A percentile compares a stretch with the other conserved stretches of the same genome.
Conservation (phyloP, 495 filamentous ascomycete species). For the Aspergillus nanangensis region DNA sequence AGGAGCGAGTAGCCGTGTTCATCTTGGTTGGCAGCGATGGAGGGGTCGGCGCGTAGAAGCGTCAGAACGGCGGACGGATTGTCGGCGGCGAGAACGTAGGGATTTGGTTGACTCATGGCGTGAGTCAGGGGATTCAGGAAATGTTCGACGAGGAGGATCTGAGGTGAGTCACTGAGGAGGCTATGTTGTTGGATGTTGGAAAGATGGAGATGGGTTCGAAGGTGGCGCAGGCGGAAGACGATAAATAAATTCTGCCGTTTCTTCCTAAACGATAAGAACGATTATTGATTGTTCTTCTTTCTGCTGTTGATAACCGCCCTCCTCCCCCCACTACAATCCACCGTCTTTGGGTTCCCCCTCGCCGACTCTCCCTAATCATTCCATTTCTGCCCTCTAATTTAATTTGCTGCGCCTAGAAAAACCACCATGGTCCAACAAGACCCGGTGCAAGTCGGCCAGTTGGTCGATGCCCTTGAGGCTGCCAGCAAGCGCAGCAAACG, state of each 20-base stretch:
- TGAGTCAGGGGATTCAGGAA: too few species aligned
- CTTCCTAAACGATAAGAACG: too few species aligned
- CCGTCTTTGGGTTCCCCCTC: too few species aligned
- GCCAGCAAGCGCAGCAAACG: slow-evolving; percentile 45
- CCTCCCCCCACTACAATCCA: too few species aligned
- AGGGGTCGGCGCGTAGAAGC: slow-evolving; percentile 61
- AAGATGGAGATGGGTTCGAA: background rate
- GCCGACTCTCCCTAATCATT: too few species aligned
- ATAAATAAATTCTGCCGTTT: too few species aligned
- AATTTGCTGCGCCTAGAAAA: too few species aligned
- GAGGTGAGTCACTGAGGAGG: slow-evolving; percentile 10
- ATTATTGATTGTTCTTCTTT: too few species aligned
- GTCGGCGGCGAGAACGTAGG: slow-evolving; percentile 75
- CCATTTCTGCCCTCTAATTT: too few species aligned
- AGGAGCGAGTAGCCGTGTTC: slow-evolving; percentile 85
- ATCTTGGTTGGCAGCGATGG: slow-evolving; percentile 66
- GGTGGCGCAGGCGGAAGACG: too few species aligned
- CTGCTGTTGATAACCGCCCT: too few species aligned
- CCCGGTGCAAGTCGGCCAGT: slow-evolving; percentile 50
- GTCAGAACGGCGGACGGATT: slow-evolving; percentile 60
- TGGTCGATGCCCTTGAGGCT: slow-evolving; percentile 54
- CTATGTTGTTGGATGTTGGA: background rate
- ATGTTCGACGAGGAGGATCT: background rate
- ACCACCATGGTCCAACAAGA: slow-evolving; percentile 54
- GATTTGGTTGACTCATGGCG: slow-evolving; percentile 57